Evolutionary conservation across 805 yeast species (phyloP).

Genomic region (Torulaspora indica): DNA sequence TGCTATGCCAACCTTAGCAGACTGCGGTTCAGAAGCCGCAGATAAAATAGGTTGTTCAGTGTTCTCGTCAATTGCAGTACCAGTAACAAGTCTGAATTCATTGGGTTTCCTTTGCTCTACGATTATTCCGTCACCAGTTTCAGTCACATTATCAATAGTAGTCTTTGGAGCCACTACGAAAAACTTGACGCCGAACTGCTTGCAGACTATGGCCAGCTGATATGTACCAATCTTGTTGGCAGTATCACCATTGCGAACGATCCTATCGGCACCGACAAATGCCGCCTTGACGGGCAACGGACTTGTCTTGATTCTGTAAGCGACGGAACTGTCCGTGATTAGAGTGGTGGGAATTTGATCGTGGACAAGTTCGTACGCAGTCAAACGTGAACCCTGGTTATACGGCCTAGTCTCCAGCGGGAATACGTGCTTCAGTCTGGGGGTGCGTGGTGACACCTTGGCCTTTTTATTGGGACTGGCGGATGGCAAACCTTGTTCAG

Average conservation of each 20-base stretch:
- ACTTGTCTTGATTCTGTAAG: constrained; percentile 53
- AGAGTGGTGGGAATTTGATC: constrained; percentile 85
- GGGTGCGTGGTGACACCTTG: constrained; percentile 31
- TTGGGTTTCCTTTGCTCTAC: constrained; percentile 83
- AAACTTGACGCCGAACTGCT: constrained; percentile 64
- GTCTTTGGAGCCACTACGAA: constrained; percentile 95
- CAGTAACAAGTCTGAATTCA: constrained; percentile 74
- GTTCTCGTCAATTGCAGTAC: constrained; percentile 46
- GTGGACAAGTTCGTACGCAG: constrained; percentile 83
- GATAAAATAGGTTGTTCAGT: constrained; percentile 27
- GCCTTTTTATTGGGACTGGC: constrained; percentile 25
- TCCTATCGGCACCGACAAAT: constrained; percentile 93
- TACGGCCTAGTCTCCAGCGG: constrained; percentile 95
- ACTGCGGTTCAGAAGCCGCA: constrained; percentile 32
- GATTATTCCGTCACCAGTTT: constrained; percentile 65
- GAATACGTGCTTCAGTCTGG: constrained; percentile 64
- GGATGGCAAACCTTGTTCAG: constrained; percentile 27
- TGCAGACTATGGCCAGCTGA: constrained; percentile 74
- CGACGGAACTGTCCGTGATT: constrained; percentile 87
- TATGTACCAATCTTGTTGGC: constrained; percentile 96
- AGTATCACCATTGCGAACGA: constrained; percentile 88
- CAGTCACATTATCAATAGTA: constrained; percentile 69
- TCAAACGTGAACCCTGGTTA: constrained; percentile 90
- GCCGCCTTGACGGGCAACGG: constrained; percentile 74
- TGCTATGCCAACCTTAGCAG: constrained; percentile 66